Conservation (phyloP, 768 basidiomycete genomes). For the Termitomyces sp. region DNA sequence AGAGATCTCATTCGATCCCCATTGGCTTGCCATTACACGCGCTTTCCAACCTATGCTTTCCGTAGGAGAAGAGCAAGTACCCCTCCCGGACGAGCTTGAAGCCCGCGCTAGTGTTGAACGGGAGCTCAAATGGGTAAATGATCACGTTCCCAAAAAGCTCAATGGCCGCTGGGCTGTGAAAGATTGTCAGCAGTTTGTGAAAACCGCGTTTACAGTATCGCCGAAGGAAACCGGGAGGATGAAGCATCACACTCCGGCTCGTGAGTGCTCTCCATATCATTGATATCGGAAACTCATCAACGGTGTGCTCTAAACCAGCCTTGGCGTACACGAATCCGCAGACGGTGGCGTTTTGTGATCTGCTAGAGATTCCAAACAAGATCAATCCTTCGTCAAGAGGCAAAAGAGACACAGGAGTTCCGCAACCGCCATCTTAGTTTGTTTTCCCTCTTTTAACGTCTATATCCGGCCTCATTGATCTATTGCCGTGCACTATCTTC, state of each 20-base stretch:
- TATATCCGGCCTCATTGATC: neutral
- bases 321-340: constrained; percentile 84
- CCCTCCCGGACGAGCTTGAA: constrained; percentile 55
- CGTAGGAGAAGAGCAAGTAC: constrained; percentile 35
- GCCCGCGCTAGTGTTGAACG: constrained; percentile 48
- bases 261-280: constrained; percentile 23
- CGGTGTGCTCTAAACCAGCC: constrained; percentile 35
- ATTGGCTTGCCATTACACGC: constrained; percentile 92
- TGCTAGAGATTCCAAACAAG: constrained; percentile 78
- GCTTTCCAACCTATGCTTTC: constrained; percentile 82
- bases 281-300: constrained; percentile 20
- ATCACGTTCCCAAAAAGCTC: constrained; percentile 41
- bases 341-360: constrained; percentile 76
- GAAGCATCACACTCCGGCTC: constrained; percentile 19
- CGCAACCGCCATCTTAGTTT: neutral
- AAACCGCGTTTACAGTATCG: constrained; percentile 51
- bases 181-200: constrained; percentile 61
- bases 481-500: neutral
- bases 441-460: neutral
- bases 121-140: constrained; percentile 64
- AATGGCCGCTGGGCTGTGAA: constrained; percentile 33
- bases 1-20: constrained; percentile 70
- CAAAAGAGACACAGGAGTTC: neutral
- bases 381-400: constrained; percentile 21
- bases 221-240: constrained; percentile 21